phyloP scores from a whole-genome alignment of 148 eudicot genomes.

The Amaranthus hypochondriacus region DNA sequence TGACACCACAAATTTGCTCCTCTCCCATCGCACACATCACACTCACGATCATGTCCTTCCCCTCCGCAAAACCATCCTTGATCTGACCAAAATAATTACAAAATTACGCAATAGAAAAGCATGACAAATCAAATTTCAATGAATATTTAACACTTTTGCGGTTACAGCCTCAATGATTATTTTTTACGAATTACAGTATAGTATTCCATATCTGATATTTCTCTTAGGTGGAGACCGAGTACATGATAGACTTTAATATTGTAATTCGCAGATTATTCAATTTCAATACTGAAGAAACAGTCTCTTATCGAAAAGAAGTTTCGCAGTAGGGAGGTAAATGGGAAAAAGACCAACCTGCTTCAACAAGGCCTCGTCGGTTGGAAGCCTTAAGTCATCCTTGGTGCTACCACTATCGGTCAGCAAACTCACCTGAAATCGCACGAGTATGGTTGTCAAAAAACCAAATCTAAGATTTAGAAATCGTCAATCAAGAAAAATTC shows the following conservation, averaged over 20 bases:
- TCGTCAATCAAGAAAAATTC: neutral
- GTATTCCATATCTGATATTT: too few species aligned
- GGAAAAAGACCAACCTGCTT: conserved; percentile 40
- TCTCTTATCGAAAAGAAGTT: too few species aligned
- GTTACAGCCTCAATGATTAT: too few species aligned
- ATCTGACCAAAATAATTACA: conserved; percentile 33
- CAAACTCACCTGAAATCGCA: conserved; percentile 54
- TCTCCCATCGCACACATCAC: conserved; percentile 74
- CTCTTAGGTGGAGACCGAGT: too few species aligned
- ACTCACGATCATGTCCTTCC: conserved; percentile 59
- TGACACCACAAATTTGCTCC: conserved; percentile 69
- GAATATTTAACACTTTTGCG: too few species aligned
- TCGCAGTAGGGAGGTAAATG: too few species aligned
- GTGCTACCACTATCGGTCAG: conserved; percentile 75
- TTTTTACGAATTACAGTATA: too few species aligned
- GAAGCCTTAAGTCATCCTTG: conserved; percentile 85
- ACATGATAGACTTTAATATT: too few species aligned
- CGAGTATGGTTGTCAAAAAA: neutral
- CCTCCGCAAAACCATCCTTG: conserved; percentile 57
- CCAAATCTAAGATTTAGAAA: neutral
- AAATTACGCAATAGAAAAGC: too few species aligned
- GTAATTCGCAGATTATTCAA: too few species aligned
- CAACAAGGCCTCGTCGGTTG: conserved; percentile 61
- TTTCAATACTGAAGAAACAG: too few species aligned
- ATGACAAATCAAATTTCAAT: too few species aligned